Conservation (phyloP, 2,329 filamentous ascomycete species). For the Aureobasidium melanogenum region DNA sequence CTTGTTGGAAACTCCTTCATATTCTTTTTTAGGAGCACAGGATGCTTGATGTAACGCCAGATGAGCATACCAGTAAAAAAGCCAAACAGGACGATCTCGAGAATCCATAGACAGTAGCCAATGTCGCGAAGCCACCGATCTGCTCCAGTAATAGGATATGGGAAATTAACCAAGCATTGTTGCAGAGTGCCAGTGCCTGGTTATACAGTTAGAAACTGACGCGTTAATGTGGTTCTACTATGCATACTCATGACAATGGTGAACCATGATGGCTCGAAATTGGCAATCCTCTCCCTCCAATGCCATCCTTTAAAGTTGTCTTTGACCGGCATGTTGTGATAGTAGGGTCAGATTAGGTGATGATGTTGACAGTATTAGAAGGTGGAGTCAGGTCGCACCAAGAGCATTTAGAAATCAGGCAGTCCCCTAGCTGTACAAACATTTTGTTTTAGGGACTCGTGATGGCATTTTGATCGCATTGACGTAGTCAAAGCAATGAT, state of each 20-base stretch:
- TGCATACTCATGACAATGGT: constrained; percentile 17
- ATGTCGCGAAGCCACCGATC: constrained; percentile 16
- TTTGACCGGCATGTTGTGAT: neutral
- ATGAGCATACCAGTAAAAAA: constrained; percentile 17
- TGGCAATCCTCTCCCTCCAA: constrained; percentile 17
- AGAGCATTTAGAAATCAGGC: neutral
- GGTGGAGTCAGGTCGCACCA: neutral
- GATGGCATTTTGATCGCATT: neutral
- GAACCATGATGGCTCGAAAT: constrained; percentile 20
- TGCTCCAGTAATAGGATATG: constrained; percentile 16
- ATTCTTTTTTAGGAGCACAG: constrained; percentile 15
- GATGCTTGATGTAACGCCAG: constrained; percentile 16
- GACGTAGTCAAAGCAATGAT: neutral
- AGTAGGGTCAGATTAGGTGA: neutral
- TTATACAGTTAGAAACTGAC: neutral
- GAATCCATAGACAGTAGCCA: constrained; percentile 19
- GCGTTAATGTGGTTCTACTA: neutral
- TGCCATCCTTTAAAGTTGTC: constrained; percentile 8
- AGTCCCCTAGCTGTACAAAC: no score
- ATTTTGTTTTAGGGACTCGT: neutral
- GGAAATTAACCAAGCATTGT: constrained; percentile 16
- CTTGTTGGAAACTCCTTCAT: constrained; percentile 18
- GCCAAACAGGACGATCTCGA: constrained; percentile 19
- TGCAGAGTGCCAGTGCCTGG: constrained; percentile 13
- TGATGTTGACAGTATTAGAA: neutral